Base-by-base conservation (phyloP, 768 basidiomycete species). In the Xerocomus brunneocitrinus region DNA sequence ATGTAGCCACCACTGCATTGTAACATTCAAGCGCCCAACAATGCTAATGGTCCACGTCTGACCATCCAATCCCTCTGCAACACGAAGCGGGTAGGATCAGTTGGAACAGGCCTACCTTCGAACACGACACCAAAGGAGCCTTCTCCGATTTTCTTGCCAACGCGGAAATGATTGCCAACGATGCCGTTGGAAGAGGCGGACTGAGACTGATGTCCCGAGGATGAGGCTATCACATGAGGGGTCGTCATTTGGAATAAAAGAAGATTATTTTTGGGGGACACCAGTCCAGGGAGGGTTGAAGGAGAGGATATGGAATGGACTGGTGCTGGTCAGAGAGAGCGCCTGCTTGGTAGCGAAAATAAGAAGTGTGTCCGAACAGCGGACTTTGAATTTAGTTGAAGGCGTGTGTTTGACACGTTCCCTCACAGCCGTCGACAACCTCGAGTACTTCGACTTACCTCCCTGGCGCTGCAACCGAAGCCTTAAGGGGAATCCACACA, bases 121-220 rank as follows among this genome's bases (percentile, higher is more conserved):
- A 97, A 92, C 57, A 98, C 88, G 60, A 98, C 95, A 64, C 95
- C 95, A 69, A 99, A 99, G n/a, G 88, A 91, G 47, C 95, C 95
- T 74, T 99, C 95, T 45, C 95, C 95, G 69, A 98, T 95, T 84
- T 98, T 98, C 81, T 95, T 94, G 47, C 95, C 95, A 48, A 98
- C 94, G 58, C 89, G 81, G 67, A 83, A 91, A 68, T 89, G 83
- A 63, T 77, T 83, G 40, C 89, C 89, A 54, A 91, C 85, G 69
- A 91, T 82, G 62, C 87, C 83, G 70, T 84, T 87, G 38, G 73
- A 78, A 28, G 80, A 76, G 45, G 82, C 74, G 44, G 83, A 78
- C 64, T 83, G 81, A 16, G 82, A 79, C 48, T 81, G 83, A 71
- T 87, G 85, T 22, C 74, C 74, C 42, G 83, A 87, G 55, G 87